A percentile compares a stretch with the other conserved stretches of the same genome.
These are phyloP conservation scores for Mycena floridula DNA, from an alignment of 768 basidiomycete genomes.

Conservation along the genomic window DNA sequence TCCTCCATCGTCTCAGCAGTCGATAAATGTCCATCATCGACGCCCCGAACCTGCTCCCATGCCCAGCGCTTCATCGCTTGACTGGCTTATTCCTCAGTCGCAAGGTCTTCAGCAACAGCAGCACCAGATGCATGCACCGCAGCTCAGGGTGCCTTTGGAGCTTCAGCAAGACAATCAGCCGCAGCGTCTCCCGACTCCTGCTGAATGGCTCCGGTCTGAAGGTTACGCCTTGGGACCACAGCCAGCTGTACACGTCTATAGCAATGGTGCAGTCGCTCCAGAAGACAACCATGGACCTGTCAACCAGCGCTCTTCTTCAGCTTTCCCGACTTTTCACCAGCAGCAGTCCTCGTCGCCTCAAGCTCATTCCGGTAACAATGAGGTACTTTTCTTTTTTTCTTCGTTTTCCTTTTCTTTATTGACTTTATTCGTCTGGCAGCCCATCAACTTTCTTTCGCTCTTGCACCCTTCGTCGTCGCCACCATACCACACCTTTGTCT, in stretches of 20 bases:
- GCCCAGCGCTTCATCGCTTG: slow-evolving; percentile 22
- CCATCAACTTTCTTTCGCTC: slow-evolving; percentile 84
- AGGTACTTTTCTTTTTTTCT: slow-evolving; percentile 33
- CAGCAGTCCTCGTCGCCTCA: slow-evolving; percentile 1
- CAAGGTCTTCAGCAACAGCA: slow-evolving; percentile 15
- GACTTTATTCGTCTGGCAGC: slow-evolving; percentile 33
- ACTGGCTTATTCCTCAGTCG: slow-evolving; percentile 30
- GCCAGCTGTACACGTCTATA: no score
- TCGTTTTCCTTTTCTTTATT: slow-evolving; percentile 10
- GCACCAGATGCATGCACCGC: no score
- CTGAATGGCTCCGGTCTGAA: slow-evolving; percentile 40
- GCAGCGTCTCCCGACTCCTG: slow-evolving; percentile 19
- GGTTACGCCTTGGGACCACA: slow-evolving; percentile 8
- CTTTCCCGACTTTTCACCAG: background rate
- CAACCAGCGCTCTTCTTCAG: slow-evolving; percentile 3
- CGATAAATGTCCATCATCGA: background rate
- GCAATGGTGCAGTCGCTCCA: no score
- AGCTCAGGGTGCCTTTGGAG: slow-evolving; percentile 5
- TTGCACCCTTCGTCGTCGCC: slow-evolving; percentile 83
- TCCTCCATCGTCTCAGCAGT: no score
- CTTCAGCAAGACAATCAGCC: slow-evolving; percentile 18
- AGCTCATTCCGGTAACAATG: slow-evolving; percentile 29
- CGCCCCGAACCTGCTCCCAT: slow-evolving; percentile 24
- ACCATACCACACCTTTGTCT: slow-evolving; percentile 76
- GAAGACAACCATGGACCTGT: no score